Evolutionary conservation across 768 basidiomycete species (phyloP), one percentile per base, ranked within the genome.

Genomic region (Podaxis pistillaris): DNA sequence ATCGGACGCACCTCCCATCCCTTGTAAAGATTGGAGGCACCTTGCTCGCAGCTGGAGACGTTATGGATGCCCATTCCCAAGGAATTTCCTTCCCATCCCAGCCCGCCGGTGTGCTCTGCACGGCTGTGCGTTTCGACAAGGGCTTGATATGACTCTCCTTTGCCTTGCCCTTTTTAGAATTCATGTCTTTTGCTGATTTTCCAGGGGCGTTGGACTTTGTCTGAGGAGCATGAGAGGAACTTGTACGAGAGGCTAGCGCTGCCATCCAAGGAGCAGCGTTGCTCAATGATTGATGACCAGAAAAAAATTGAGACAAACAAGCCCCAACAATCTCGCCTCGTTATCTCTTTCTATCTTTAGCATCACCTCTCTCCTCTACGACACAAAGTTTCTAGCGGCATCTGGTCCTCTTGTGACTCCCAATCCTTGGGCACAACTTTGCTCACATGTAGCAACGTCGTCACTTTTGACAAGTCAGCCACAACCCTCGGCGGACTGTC

Each of bases 1-100:
- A 52, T 22, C 57, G 52, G 57, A 67, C 67, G 63, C 71, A 94
- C 95, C 87, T 88, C 75, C 92, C 92, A 75, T 98, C 94, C 73
- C 83, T 90, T 30, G 94, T 93, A 74, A 95, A 94, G 65, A 94
- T 76, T 40, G 93, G 89, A 4, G 91, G 83, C 41, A 82, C 81
- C 64, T 77, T 82, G 66, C 83, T 89, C 49, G 84, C 81, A 57
- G 81, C 81, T 9, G 86, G 80, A 74, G 92, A 89, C 41, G 90
- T 86, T 62, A 94, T 78, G 53, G 84, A 81, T 61, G 81, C 79
- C 91, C 91, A 93, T 58, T 83, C 75, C 90, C 88, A 89, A 53
- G 74, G 68, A 36, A 74, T 72, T 66, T 72, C 73, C 62, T 69
- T 64, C 15, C 62, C 52, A 64, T 73, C 72, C 73, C 69, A 67